phyloP scores from a whole-genome alignment of 768 basidiomycete species.

The Lentinula lateritia region DNA sequence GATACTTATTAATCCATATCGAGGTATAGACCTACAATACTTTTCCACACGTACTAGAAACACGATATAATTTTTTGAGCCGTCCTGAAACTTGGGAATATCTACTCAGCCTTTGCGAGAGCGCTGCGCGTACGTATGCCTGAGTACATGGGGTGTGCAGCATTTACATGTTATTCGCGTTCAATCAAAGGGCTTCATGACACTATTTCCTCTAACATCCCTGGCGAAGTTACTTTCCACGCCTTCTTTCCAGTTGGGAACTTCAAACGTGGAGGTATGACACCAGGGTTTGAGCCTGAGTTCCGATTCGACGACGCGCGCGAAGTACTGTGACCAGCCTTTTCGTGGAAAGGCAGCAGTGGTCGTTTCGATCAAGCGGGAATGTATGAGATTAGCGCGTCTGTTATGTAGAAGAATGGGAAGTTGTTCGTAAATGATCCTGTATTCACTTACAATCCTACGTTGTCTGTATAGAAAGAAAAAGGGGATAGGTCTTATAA shows the following conservation, averaged over 20 bases:
- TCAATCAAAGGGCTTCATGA: constrained; percentile 36
- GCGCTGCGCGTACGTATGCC: too few species aligned
- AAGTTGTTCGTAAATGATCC: background rate
- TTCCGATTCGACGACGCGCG: constrained; percentile 37
- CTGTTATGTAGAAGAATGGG: constrained; percentile 14
- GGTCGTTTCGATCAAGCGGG: constrained; percentile 34
- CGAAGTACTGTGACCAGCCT: constrained; percentile 42
- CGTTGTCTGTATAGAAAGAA: constrained; percentile 28
- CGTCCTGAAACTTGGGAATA: too few species aligned
- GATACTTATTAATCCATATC: too few species aligned
- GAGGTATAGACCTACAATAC: too few species aligned
- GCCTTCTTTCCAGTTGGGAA: constrained; percentile 37
- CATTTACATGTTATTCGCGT: background rate
- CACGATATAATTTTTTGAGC: too few species aligned
- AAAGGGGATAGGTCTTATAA: background rate
- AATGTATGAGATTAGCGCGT: constrained; percentile 37
- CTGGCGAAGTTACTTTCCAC: constrained; percentile 41
- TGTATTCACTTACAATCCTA: constrained; percentile 31
- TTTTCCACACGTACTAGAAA: too few species aligned
- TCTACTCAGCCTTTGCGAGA: too few species aligned
- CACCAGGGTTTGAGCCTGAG: constrained; percentile 43
- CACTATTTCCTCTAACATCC: constrained; percentile 37
- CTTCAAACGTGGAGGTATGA: constrained; percentile 42
- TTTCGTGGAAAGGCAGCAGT: constrained; percentile 34
- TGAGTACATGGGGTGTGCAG: background rate